Conservation (phyloP, 768 basidiomycete species). For the Hygrocybe coccinea region DNA sequence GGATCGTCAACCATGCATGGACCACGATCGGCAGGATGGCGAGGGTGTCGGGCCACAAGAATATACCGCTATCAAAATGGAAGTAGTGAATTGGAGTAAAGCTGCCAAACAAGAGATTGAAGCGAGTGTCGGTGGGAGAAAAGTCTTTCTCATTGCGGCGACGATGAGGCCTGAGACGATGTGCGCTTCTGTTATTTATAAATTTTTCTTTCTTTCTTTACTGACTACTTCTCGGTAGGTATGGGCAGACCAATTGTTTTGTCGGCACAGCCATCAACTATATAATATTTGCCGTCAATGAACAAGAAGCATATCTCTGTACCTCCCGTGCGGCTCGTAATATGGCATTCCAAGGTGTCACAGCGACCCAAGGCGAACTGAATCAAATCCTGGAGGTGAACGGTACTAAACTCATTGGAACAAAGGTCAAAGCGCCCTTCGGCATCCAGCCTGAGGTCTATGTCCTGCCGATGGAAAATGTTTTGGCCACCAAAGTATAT, state of each 20-base stretch:
- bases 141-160: slow-evolving; percentile 90
- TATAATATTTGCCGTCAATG: slow-evolving; percentile 84
- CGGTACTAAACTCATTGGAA: slow-evolving; percentile 78
- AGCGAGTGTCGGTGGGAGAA: slow-evolving; percentile 67
- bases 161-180: slow-evolving; percentile 96
- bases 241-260: slow-evolving; percentile 98
- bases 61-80: slow-evolving; percentile 93
- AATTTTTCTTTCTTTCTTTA: slow-evolving; percentile 11
- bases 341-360: slow-evolving; percentile 92
- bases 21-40: slow-evolving; percentile 94
- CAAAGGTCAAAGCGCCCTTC: slow-evolving; percentile 85
- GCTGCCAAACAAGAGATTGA: slow-evolving; percentile 60
- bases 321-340: slow-evolving; percentile 91
- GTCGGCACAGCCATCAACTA: slow-evolving; percentile 89
- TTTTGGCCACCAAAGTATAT: slow-evolving; percentile 83
- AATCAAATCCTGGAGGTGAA: slow-evolving; percentile 72
- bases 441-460: slow-evolving; percentile 81
- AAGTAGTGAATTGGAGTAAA: slow-evolving; percentile 79
- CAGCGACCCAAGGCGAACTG: slow-evolving; percentile 64
- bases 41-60: slow-evolving; percentile 95
- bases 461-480: slow-evolving; percentile 98
- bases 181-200: slow-evolving; percentile 51
- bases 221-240: slow-evolving; percentile 45
- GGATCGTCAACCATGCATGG: slow-evolving; percentile 99
- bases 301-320: slow-evolving; percentile 83